These are phyloP conservation scores for Penicillium cataractarum DNA, from an alignment of 495 filamentous ascomycete genomes.

Conservation along the genomic window DNA sequence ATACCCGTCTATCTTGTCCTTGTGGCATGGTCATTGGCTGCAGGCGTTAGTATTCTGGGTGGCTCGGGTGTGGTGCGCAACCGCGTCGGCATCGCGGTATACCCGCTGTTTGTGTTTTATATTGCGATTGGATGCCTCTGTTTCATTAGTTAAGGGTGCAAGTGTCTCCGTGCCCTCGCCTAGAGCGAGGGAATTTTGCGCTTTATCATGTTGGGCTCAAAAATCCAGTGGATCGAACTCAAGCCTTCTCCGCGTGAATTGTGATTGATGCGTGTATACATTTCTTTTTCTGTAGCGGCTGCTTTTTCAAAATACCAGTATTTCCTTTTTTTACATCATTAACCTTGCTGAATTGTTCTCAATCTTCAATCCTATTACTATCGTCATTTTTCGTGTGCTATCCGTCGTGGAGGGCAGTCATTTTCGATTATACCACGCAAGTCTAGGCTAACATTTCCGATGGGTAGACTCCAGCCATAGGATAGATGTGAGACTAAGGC, in stretches of 20 bases:
- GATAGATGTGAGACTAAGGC: too few relatives aligned
- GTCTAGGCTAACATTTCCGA: too few relatives aligned
- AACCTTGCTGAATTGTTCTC: not conserved
- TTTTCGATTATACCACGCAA: too few relatives aligned
- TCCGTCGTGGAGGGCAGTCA: too few relatives aligned
- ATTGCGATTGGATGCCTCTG: slow-evolving; percentile 89
- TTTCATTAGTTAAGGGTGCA: slow-evolving; percentile 76
- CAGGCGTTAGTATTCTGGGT: slow-evolving; percentile 92
- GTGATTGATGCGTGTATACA: slow-evolving; percentile 18
- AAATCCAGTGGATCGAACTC: not conserved
- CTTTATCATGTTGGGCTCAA: slow-evolving; percentile 4
- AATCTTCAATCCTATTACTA: too few relatives aligned
- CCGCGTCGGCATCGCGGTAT: slow-evolving; percentile 92
- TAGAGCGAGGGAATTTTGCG: not conserved
- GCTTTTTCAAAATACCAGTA: not conserved
- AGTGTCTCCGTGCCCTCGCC: slow-evolving; percentile 4
- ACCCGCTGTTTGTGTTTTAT: slow-evolving; percentile 96
- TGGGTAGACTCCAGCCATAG: too few relatives aligned
- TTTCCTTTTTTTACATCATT: not conserved
- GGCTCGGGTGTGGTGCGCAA: slow-evolving; percentile 95
- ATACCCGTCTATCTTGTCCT: slow-evolving; percentile 90
- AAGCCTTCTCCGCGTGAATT: slow-evolving; percentile 9
- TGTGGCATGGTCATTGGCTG: slow-evolving; percentile 89
- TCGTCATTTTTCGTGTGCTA: not conserved
- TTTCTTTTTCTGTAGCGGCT: slow-evolving; percentile 5